phyloP scores from a whole-genome alignment of 768 basidiomycete species.

The Leccinellum luteum region DNA sequence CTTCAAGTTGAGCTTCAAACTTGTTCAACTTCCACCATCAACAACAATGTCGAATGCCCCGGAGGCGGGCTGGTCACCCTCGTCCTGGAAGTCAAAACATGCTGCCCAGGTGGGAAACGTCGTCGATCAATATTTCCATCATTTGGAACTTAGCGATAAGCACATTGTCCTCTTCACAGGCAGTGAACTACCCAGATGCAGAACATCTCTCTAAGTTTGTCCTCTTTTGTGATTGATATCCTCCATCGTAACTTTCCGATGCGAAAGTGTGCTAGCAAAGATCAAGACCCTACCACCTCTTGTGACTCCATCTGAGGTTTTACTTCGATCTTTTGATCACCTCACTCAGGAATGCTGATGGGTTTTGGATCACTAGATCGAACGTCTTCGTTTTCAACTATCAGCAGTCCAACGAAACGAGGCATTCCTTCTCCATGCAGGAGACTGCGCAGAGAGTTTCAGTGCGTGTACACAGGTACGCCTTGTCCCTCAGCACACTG shows the following conservation, averaged over 20 bases:
- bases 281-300: constrained; percentile 80
- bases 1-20: too few species aligned
- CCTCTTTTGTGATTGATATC: not conserved
- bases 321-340: constrained; percentile 24
- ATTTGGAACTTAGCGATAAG: not conserved
- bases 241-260: not conserved
- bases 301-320: constrained; percentile 89
- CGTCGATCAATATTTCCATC: not conserved
- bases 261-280: constrained; percentile 69
- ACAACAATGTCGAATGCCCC: constrained; percentile 11
- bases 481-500: constrained; percentile 16
- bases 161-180: constrained; percentile 36
- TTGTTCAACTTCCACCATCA: not conserved
- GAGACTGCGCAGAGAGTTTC: constrained; percentile 97
- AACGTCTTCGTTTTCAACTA: constrained; percentile 79
- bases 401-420: constrained; percentile 78
- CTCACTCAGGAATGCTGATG: constrained; percentile 29
- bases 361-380: constrained; percentile 49
- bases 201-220: constrained; percentile 55
- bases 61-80: constrained; percentile 56
- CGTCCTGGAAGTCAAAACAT: constrained; percentile 76
- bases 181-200: constrained; percentile 69
- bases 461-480: constrained; percentile 84
- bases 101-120: constrained; percentile 62
- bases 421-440: constrained; percentile 94